Percentiles rank a stretch among this genome's conserved stretches.
Conservation (phyloP, 2,329 filamentous ascomycete genomes). For the Endocalyx cinctus region DNA sequence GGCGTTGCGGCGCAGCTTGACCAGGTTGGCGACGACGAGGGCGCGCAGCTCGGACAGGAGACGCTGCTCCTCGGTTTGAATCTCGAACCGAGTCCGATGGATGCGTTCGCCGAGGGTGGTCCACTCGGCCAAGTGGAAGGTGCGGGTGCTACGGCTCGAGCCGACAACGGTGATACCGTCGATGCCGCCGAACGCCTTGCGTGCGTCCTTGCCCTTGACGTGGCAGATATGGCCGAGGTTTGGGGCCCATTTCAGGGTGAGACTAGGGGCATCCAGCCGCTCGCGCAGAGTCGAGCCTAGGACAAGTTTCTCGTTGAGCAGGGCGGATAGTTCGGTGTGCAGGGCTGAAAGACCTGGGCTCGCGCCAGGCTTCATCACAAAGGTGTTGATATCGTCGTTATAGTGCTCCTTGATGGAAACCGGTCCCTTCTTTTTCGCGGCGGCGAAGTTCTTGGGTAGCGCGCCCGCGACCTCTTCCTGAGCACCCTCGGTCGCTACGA, state of each 20-base stretch:
- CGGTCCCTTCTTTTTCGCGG: constrained; percentile 34
- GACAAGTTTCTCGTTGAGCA: constrained; percentile 55
- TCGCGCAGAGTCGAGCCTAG: constrained; percentile 60
- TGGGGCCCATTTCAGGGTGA: constrained; percentile 82
- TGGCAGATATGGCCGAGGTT: constrained; percentile 87
- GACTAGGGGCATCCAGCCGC: constrained; percentile 55
- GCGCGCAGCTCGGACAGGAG: constrained; percentile 73
- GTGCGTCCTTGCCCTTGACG: constrained; percentile 74
- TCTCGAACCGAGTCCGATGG: constrained; percentile 71
- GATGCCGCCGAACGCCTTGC: constrained; percentile 13
- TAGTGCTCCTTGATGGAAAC: constrained; percentile 53
- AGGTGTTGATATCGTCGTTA: constrained; percentile 51
- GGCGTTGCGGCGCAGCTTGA: constrained; percentile 84
- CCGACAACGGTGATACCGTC: constrained; percentile 48
- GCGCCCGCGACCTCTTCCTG: constrained; percentile 49
- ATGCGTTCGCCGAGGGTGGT: constrained; percentile 72
- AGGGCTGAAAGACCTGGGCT: constrained; percentile 61
- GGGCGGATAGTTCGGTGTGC: constrained; percentile 59
- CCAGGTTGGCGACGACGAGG: constrained; percentile 73
- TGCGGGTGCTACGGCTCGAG: constrained; percentile 77
- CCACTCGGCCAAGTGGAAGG: constrained; percentile 83
- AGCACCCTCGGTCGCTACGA: constrained; percentile 62
- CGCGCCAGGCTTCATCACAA: constrained; percentile 65
- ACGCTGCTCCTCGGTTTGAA: constrained; percentile 77
- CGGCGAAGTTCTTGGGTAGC: constrained; percentile 46